Evolutionary conservation across 2,329 filamentous ascomycete genomes (phyloP).

Genomic region (Diaporthe ilicicola): DNA sequence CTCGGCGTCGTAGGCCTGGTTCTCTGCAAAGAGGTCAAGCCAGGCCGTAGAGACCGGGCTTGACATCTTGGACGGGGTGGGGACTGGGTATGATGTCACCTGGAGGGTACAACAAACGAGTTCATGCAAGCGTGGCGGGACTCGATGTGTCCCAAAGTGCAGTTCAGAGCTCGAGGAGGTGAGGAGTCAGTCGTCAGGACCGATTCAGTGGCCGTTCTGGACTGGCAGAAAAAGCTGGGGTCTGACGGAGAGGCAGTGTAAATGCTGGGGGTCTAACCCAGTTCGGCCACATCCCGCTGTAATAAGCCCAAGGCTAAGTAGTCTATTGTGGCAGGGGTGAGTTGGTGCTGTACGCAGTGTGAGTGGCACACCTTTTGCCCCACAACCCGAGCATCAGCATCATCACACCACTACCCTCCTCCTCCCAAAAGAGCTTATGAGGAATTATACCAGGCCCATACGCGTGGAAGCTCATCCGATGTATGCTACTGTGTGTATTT

Average conservation of each 20-base stretch:
- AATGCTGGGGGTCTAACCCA: not conserved
- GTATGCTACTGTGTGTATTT: no score
- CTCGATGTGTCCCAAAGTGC: not conserved
- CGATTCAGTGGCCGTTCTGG: not conserved
- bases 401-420: not conserved
- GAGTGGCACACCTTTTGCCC: not conserved
- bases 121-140: not conserved
- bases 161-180: not conserved
- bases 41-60: slow-evolving; percentile 13
- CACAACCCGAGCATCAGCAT: not conserved
- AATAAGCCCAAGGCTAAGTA: not conserved
- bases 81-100: not conserved
- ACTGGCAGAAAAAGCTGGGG: slow-evolving; percentile 8
- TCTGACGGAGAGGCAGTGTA: not conserved
- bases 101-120: no score
- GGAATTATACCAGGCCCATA: not conserved
- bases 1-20: slow-evolving; percentile 3
- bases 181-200: not conserved
- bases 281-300: not conserved
- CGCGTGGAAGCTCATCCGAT: not conserved
- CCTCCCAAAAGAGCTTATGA: not conserved
- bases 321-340: not conserved
- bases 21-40: slow-evolving; percentile 13
- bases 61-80: slow-evolving; percentile 10
- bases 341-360: no score